A percentile compares a stretch with the other conserved stretches of the same genome.
Conservation (phyloP, 108 stramenopile species). For the Hondaea fermentalgiana region DNA sequence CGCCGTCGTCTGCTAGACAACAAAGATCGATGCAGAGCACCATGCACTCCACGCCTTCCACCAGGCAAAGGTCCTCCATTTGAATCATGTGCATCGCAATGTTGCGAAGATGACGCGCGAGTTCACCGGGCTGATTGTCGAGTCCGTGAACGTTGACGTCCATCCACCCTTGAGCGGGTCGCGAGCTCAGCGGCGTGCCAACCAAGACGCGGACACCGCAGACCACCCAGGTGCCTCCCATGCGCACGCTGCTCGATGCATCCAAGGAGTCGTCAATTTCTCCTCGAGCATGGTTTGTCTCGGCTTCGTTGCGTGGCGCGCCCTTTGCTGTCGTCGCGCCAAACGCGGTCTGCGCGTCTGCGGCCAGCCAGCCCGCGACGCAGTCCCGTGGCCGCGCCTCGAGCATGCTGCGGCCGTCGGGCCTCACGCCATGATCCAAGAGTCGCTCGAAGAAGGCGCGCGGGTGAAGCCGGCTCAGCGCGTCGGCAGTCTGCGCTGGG, state of each 20-base stretch:
- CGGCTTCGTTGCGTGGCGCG: too few species aligned
- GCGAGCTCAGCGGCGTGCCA: not conserved
- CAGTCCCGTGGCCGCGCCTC: not conserved
- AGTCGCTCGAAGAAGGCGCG: conserved; percentile 7
- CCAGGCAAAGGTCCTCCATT: not conserved
- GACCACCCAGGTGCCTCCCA: conserved; percentile 3
- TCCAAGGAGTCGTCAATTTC: not conserved
- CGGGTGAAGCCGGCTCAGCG: not conserved
- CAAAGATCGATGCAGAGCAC: not conserved
- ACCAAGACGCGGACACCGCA: not conserved
- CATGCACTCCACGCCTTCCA: not conserved
- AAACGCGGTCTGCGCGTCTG: not conserved
- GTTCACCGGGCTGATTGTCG: not conserved
- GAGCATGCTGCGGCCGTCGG: not conserved
- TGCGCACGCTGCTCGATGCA: not conserved
- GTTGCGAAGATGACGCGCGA: not conserved
- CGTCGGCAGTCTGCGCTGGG: not conserved
- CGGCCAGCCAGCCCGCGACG: not conserved
- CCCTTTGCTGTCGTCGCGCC: not conserved
- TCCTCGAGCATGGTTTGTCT: too few species aligned
- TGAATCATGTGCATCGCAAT: not conserved
- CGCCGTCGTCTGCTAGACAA: not conserved
- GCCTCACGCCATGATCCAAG: not conserved
- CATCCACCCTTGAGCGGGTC: not conserved
- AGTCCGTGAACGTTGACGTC: not conserved